A percentile compares a stretch with the other conserved stretches of the same genome.
Evolutionary conservation across 352 stramenopile species (phyloP).

Genomic region (Globisporangium heterothallicum): DNA sequence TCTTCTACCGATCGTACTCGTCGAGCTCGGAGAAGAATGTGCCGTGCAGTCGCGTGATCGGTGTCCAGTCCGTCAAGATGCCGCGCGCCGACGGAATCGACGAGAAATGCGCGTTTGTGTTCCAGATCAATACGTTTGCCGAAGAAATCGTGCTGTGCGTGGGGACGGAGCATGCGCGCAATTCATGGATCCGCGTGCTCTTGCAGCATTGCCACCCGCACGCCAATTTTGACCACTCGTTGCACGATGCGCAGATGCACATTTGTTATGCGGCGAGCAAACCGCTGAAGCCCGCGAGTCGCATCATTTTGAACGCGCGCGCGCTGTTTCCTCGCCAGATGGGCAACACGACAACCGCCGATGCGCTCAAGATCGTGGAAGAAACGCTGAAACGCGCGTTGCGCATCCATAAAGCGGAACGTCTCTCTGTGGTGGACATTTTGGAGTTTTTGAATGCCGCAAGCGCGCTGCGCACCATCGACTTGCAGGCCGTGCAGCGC

Average conservation of each 20-base stretch:
- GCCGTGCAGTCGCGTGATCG: constrained; percentile 37
- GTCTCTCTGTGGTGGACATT: constrained; percentile 40
- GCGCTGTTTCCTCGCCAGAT: constrained; percentile 35
- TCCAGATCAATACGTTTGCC: constrained; percentile 68
- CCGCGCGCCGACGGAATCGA: constrained; percentile 16
- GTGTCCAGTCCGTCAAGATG: constrained; percentile 30
- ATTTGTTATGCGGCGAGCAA: constrained; percentile 25
- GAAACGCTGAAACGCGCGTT: constrained; percentile 22
- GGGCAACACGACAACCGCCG: constrained; percentile 9
- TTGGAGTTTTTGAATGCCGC: constrained; percentile 69
- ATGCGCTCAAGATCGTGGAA: constrained; percentile 28
- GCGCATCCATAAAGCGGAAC: constrained; percentile 22
- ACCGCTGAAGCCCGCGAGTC: constrained; percentile 39
- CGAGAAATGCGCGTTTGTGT: constrained; percentile 34
- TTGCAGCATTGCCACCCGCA: constrained; percentile 46
- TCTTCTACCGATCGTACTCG: constrained; percentile 69
- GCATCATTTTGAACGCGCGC: constrained; percentile 58
- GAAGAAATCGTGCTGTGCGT: constrained; percentile 77
- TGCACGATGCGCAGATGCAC: constrained; percentile 9
- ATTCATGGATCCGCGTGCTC: constrained; percentile 61
- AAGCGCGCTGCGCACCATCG: constrained; percentile 44
- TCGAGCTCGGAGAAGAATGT: constrained; percentile 51
- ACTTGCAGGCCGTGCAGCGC: constrained; percentile 39
- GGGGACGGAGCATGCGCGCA: constrained; percentile 45
- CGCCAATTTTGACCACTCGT: constrained; percentile 37